These are phyloP conservation scores for Cryptococcus maquisensis DNA, from an alignment of 1,284 basidiomycete species.

Conservation along the genomic window DNA sequence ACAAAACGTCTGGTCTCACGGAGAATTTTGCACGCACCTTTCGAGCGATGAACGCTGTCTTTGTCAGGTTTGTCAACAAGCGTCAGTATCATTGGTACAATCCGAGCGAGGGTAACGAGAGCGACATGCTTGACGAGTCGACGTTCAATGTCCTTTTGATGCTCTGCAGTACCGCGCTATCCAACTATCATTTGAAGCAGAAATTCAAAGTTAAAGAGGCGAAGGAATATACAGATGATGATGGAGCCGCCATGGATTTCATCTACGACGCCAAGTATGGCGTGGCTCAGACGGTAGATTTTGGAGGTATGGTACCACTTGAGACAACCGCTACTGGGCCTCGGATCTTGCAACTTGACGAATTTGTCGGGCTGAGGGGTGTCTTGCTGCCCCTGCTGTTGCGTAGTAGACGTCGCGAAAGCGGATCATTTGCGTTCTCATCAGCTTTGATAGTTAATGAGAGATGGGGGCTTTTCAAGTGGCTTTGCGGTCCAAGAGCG, in stretches of 20 bases:
- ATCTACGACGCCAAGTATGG: background rate
- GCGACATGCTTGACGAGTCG: constrained; percentile 2
- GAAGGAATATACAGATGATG: background rate
- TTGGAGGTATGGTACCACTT: constrained; percentile 9
- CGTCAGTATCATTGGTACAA: constrained; percentile 11
- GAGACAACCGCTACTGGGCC: background rate
- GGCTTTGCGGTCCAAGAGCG: background rate
- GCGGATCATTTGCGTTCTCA: background rate
- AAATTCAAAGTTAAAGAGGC: background rate
- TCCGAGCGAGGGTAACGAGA: background rate
- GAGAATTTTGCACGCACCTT: background rate
- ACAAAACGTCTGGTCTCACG: background rate
- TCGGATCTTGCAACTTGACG: background rate
- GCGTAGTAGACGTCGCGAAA: background rate
- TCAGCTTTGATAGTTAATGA: background rate
- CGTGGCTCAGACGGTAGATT: constrained; percentile 7
- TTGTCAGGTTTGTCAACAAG: constrained; percentile 8
- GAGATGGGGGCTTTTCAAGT: background rate
- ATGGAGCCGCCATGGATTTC: background rate
- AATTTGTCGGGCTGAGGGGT: constrained; percentile 2
- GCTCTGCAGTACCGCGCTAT: background rate
- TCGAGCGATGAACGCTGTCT: background rate
- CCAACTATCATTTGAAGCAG: background rate
- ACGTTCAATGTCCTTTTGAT: constrained; percentile 4
- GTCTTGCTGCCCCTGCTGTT: constrained; percentile 6